Evolutionary conservation across 192 early-diverging fungal species (phyloP), one percentile per base, ranked within the genome.

Genomic region (Umbelopsis ramanniana): DNA sequence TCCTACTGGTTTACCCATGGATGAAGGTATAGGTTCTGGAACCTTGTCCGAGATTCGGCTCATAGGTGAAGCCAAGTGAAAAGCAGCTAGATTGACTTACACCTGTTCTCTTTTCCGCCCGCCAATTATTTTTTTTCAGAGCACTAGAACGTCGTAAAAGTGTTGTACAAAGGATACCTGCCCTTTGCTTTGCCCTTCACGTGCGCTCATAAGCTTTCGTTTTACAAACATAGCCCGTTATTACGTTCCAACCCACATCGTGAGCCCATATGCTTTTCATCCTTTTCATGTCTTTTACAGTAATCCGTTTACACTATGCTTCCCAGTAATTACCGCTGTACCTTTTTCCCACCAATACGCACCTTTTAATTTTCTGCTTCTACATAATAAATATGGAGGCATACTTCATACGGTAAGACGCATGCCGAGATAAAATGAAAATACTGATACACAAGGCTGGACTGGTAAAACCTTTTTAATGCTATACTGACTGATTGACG

Each of bases 61-160:
- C 33, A 63, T 63, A 35, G 57, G 57, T 37, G 57, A 63, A 37
- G 57, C 57, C 57, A 63, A 63, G 57, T 63, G 57, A 63, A 63
- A 63, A 63, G 19, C 29, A 63, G 57, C 33, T 63, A 63, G 57
- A 6, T 63, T 63, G 57, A 6, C 19, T 19, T 14, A 12, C 4
- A 19, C 48, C 33, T 37, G 57, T 2, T 19, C 57, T 37, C 26
- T 35, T 19, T n/a, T 37, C 29, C 11, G 17, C 17, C 23, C 57
- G 26, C 26, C 11, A 29, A 37, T 12, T 14, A 11, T 57, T 54
- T 57, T 57, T 57, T 57, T 37, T 43, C 40, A 43, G 40, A 11
- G 6, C 6, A 1, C 40, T 43, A 43, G 6, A 43, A 43, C 11
- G 6, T 43, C 11, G 8, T 12, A 43, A 29, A 43, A 0, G 6